Base-by-base conservation (phyloP, 148 eudicot genomes). In the Amaranthus palmeri region DNA sequence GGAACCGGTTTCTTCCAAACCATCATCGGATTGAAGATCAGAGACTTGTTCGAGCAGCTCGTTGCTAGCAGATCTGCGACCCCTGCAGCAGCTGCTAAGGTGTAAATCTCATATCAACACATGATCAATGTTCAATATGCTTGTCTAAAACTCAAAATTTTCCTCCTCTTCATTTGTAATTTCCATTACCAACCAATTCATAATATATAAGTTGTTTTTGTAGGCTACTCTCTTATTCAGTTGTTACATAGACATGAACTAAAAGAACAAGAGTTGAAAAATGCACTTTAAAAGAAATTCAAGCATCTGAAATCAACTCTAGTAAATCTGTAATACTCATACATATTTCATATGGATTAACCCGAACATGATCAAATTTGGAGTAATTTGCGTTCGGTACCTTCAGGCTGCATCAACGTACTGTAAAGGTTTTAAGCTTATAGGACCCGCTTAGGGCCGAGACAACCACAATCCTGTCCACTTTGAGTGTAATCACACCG, bases 1-100 rank as follows among this genome's bases (percentile, higher is more conserved):
- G 99, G 99, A 41, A 92, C 99, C 6, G 99, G 99, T 47, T 83
- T 95, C 58, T 95, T 95, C 90, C 99, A 96, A 65, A 96, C 99
- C 41, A 92, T 96, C 9, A 81, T 92, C 4, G 99, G 99, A 12
- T 77, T 95, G 83, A 95, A 95, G 81, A 95, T 95, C 79, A 84
- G 99, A 81, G 99, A 92, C 80, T 85, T 95, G 58, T 95, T 76
- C n/a, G 99, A 95, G 86, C 99, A 95, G 81, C 57, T 95, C 8
- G 14, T 78, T 6, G 85, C 97, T 15, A 79, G 75, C 77, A 85
- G 71, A 80, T 77, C 82, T 18, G 80, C 80, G 44, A 77, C 86
- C 74, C 84, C 93, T 4, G 72, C 87, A 57, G 74, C 85, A 63
- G 89, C 99, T 58, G 77, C 93, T 36, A 91, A 89, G 79, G 93